Evolutionary conservation across 1,284 basidiomycete genomes (phyloP), one percentile per base, ranked within the genome.

Genomic region (Fomitopsis schrenkii): DNA sequence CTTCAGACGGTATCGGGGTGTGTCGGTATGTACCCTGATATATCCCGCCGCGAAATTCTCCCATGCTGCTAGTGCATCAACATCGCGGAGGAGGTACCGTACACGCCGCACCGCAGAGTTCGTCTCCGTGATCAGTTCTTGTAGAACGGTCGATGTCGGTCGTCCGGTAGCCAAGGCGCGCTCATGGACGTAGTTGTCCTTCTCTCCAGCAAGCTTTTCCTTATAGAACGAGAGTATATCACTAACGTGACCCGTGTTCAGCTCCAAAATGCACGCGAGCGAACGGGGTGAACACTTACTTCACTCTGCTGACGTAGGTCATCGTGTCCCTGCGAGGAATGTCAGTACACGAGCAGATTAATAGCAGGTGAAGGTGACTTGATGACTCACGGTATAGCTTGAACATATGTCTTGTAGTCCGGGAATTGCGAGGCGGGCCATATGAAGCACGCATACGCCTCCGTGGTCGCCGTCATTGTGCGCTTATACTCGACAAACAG

Each of bases 141-240:
- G 26, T 2, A 65, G 55, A 12, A 55, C 60, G 2, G 48, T 38
- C 12, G n/a, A 12, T 15, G 59, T 22, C 22, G 54, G 19, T 33
- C 63, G 61, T 5, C 59, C 63, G 10, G 62, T 63, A 0, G 63
- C 59, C 9, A 46, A 10, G 2, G 61, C 64, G 19, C 64, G 62
- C n/a, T 66, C 64, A 30, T 64, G 62, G 30, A 66, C 57, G 30
- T 62, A 61, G 33, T 62, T 66, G 28, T n/a, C 46, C 17, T 35
- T 61, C n/a, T 66, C 64, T 5, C 61, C 60, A 15, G 55, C 60
- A 12, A 66, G 46, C 40, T 63, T 62, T 42, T 66, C 64, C 50
- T 66, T 66, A 57, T 66, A 64, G 59, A 64, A 64, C 8, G 64
- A 66, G 17, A 66, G 44, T 26, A 64, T 59, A 42, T 66, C 64